Base-by-base conservation (phyloP, 805 yeast species). In the Yamadazyma olivae region DNA sequence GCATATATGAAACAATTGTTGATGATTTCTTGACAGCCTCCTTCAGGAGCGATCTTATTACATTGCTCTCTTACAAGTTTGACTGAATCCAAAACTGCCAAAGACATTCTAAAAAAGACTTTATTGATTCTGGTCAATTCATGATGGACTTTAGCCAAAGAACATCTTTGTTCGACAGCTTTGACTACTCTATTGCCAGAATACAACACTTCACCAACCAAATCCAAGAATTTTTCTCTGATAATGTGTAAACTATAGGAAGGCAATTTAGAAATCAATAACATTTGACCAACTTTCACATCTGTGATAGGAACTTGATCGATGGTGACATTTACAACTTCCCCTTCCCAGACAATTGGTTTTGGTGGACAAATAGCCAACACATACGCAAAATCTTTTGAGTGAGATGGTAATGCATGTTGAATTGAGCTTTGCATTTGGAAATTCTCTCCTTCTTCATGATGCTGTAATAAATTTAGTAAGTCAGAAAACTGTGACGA, bases 311-410 rank as follows among this genome's bases (percentile, higher is more conserved):
- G 75, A 3, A 74, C 61, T 3, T 59, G 51, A 8, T 64, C 70
- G 10, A 77, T 56, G 10, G 70, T 67, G 5, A 85, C 55, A 28
- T 79, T 74, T 25, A 81, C 71, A 44, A 83, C 79, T 13, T 76
- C 71, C 4, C 97, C 97, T 42, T 84, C 89, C 98, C 98, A 91
- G 32, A 85, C 77, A 59, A 90, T 74, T 0, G 96, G 95, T 49
- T 86, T 86, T 2, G 81, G 72, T 0, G 95, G 89, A 49, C 86
- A 80, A 4, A 90, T 59, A 0, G 87, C 82, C 18, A 89, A 49
- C 10, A 87, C 73, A 45, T 85, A 87, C 0, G 88, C 85, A 18
- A 67, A 56, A 17, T 67, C 62, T 23, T 42, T 44, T 2, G 45
- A 39, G 25, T 45, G 45, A 3, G 51, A 41, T 13, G 53, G 51